Evolutionary conservation across 345 rosid genomes (phyloP), one percentile per base, ranked within the genome.

Genomic region (Salix dunnii): DNA sequence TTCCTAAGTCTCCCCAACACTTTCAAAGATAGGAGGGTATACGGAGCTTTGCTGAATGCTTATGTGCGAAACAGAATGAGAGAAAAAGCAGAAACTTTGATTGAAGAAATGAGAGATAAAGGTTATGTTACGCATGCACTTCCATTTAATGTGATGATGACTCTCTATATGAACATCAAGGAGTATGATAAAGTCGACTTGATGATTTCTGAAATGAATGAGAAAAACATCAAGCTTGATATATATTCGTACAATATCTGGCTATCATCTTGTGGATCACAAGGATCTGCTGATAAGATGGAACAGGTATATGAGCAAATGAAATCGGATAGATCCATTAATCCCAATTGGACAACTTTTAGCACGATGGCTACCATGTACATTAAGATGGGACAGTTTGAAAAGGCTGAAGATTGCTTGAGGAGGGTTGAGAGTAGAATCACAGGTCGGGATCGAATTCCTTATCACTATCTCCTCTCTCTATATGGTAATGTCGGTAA

Each of bases 101-200:
- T 96, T 67, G 88, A 84, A 21, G 61, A 67, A 30, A 95, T 95
- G 93, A 87, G 94, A 85, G 84, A 79, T 46, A 89, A 89, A 82
- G 93, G 89, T 62, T 91, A 87, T 78, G 83, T 88, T 72, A 70
- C 73, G 17, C 89, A 88, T 74, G 78, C 98, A 14, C 97, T 95
- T 81, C 88, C 99, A 30, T 95, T 81, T 86, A 93, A 93, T 86
- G 98, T 91, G 75, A 95, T 93, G 94, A 95, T 95, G 99, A 95
- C 98, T 74, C 90, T 95, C 53, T 93, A 93, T 85, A 95, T 91
- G 97, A 91, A 90, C 76, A 82, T 93, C 58, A 84, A 84, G 77
- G 93, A 91, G 77, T 93, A 85, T 75, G 91, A 85, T 69, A 89
- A 89, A 84, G 96, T 95, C 6, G 94, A 92, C 48, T 67, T 75